phyloP scores from a whole-genome alignment of 371 early-diverging fungal species.

The Dinochytrium kinnereticum region DNA sequence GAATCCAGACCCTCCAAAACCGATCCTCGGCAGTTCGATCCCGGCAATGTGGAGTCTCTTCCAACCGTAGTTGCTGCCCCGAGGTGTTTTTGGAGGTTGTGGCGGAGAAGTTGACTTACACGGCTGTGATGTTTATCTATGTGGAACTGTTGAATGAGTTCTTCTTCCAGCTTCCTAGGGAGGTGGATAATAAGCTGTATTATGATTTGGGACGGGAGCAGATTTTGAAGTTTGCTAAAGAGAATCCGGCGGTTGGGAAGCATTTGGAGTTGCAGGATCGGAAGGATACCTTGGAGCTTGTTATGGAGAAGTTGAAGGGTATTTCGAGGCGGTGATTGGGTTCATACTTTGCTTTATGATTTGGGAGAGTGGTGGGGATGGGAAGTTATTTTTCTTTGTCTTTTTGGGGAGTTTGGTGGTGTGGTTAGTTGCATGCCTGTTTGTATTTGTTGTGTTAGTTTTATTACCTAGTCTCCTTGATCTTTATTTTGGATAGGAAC shows the following conservation, averaged over 20 bases:
- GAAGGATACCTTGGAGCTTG: constrained; percentile 81
- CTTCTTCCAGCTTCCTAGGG: constrained; percentile 95
- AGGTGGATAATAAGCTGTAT: constrained; percentile 85
- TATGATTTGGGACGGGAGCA: constrained; percentile 65
- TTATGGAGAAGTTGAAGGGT: constrained; percentile 59
- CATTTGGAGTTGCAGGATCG: constrained; percentile 88
- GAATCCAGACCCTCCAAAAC: constrained; percentile 75
- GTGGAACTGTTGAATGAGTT: constrained; percentile 96
- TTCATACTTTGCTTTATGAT: not conserved
- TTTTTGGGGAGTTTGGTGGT: no score
- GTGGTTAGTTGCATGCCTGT: no score
- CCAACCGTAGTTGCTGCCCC: constrained; percentile 89
- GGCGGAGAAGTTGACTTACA: constrained; percentile 90
- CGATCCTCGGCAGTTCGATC: constrained; percentile 77
- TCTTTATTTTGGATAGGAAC: no score
- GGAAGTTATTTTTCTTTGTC: not conserved
- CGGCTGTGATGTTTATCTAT: constrained; percentile 93
- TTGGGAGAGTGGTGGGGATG: no score
- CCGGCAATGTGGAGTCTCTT: constrained; percentile 72
- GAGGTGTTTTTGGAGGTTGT: constrained; percentile 90
- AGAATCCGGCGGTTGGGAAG: constrained; percentile 83
- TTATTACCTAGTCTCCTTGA: no score
- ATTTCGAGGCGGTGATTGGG: constrained; percentile 5
- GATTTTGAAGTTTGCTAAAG: constrained; percentile 85
- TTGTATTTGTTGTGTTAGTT: no score